Evolutionary conservation across 345 rosid species (phyloP).

Genomic region (Limnanthes douglasii): DNA sequence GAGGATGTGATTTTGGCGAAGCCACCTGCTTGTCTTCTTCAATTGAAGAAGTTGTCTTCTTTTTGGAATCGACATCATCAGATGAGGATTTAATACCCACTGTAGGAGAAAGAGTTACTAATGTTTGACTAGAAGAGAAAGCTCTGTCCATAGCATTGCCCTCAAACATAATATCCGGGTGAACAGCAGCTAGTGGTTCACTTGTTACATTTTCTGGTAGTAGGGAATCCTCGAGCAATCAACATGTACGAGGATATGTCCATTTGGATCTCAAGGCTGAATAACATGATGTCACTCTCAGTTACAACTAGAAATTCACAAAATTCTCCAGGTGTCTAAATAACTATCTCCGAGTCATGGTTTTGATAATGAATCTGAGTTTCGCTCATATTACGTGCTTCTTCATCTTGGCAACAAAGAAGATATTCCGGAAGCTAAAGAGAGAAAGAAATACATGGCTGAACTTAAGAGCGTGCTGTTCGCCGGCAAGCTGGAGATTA

Average conservation of each 20-base stretch:
- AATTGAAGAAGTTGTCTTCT: constrained; percentile 22
- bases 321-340: no score
- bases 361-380: no score
- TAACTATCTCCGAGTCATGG: no score
- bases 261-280: no score
- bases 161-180: constrained; percentile 21
- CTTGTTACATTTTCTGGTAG: constrained; percentile 10
- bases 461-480: constrained; percentile 87
- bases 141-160: constrained; percentile 17
- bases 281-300: no score
- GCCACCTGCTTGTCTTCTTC: constrained; percentile 31
- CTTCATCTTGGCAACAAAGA: no score
- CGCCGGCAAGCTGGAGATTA: constrained; percentile 82
- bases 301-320: no score
- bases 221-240: constrained; percentile 13
- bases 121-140: constrained; percentile 11
- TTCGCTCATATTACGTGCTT: no score
- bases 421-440: no score
- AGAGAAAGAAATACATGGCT: constrained; percentile 71
- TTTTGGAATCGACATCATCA: constrained; percentile 18
- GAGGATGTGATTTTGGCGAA: constrained; percentile 40
- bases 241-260: no score
- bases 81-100: constrained; percentile 19
- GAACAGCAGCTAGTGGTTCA: constrained; percentile 16
- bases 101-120: no score